phyloP scores from a whole-genome alignment of 257 asterid species.

The Gynochthodes officinalis region DNA sequence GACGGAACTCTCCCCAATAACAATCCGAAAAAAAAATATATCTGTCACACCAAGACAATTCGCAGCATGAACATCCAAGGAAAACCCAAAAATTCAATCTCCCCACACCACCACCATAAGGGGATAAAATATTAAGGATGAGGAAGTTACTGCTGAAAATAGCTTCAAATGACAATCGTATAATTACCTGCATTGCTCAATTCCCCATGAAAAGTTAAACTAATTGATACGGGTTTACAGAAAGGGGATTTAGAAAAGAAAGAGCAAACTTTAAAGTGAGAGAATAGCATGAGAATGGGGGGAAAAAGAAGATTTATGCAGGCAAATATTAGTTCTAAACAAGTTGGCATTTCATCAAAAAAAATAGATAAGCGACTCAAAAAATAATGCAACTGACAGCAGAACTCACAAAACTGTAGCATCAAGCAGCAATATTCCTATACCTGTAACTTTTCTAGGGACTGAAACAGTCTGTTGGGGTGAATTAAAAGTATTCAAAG shows the following conservation, averaged over 20 bases:
- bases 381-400: not conserved
- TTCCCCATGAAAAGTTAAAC: not conserved
- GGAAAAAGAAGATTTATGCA: not conserved
- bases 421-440: not conserved
- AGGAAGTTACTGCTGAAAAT: not conserved
- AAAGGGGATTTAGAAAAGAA: not conserved
- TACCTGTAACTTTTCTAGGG: slow-evolving; percentile 21
- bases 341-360: not conserved
- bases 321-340: not conserved
- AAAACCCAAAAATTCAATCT: not conserved
- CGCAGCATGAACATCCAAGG: not conserved
- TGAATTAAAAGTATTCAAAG: slow-evolving; percentile 4
- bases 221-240: not conserved
- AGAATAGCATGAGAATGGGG: not conserved
- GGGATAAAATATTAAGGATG: not conserved
- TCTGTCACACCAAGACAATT: slow-evolving; percentile 11
- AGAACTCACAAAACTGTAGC: not conserved
- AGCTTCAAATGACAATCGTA: not conserved
- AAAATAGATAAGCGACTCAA: not conserved
- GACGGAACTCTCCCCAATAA: slow-evolving; percentile 13
- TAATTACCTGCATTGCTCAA: not conserved
- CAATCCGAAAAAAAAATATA: not conserved
- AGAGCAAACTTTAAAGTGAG: not conserved
- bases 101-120: not conserved
- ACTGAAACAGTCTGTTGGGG: slow-evolving; percentile 11